phyloP scores from a whole-genome alignment of 192 early-diverging fungal genomes.

The Diversispora epigaea region DNA sequence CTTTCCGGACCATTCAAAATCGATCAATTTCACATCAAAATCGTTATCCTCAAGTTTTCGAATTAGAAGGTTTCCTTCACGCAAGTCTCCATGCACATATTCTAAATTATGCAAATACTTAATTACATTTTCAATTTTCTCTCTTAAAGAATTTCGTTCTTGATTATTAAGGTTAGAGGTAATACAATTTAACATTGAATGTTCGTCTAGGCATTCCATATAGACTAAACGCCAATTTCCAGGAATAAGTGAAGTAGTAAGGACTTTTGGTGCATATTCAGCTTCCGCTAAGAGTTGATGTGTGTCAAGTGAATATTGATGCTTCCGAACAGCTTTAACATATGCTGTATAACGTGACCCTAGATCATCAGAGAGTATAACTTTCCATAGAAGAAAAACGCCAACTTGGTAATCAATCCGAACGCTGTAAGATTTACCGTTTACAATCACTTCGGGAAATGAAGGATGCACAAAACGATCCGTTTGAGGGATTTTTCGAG shows the following conservation, averaged over 20 bases:
- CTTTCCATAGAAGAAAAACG: neutral
- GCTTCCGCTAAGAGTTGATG: neutral
- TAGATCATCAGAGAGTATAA: neutral
- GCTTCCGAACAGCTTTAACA: neutral
- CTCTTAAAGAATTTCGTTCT: neutral
- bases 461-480: neutral
- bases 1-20: conserved; percentile 12
- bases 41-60: neutral
- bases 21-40: too few relatives aligned
- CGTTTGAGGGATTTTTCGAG: neutral
- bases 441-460: neutral
- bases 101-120: neutral
- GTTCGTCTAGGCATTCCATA: neutral
- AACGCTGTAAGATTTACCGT: neutral
- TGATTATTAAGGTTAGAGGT: neutral
- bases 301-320: neutral
- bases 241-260: too few relatives aligned
- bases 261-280: too few relatives aligned
- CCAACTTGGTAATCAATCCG: neutral
- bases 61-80: neutral
- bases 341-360: neutral
- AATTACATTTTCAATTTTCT: neutral
- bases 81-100: conserved; percentile 13
- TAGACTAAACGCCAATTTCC: too few relatives aligned
- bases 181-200: neutral